Conservation (phyloP, 1,284 basidiomycete genomes). For the Cystobasidiaceae sp. region DNA sequence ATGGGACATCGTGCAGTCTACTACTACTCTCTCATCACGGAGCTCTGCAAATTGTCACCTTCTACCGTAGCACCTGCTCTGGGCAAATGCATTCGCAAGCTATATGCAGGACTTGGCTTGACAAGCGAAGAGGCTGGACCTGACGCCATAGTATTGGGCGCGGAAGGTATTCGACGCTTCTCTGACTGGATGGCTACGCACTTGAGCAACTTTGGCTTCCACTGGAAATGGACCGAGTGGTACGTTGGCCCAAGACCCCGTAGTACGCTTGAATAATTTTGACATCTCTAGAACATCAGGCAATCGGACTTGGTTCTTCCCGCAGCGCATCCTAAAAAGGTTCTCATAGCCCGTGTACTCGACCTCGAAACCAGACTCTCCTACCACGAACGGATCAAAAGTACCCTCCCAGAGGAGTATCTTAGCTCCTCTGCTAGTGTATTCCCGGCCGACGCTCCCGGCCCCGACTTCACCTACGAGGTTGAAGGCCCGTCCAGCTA, state of each 20-base stretch:
- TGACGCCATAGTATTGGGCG: constrained; percentile 56
- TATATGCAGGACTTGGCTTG: constrained; percentile 63
- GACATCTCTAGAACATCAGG: constrained; percentile 52
- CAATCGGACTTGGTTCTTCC: constrained; percentile 72
- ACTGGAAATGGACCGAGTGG: constrained; percentile 99
- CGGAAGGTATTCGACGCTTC: constrained; percentile 72
- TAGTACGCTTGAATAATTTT: background rate
- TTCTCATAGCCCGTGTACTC: constrained; percentile 79
- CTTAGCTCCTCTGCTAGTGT: constrained; percentile 57
- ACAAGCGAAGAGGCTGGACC: constrained; percentile 52
- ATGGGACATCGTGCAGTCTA: constrained; percentile 74
- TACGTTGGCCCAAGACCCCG: constrained; percentile 48
- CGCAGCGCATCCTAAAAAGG: constrained; percentile 71
- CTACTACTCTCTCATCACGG: constrained; percentile 82
- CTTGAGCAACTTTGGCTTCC: constrained; percentile 95
- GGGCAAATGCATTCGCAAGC: constrained; percentile 83
- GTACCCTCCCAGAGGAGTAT: constrained; percentile 80
- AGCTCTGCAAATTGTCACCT: constrained; percentile 87
- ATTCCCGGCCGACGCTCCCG: constrained; percentile 69
- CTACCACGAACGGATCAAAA: constrained; percentile 87
- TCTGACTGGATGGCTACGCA: constrained; percentile 95
- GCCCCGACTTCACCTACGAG: constrained; percentile 78
- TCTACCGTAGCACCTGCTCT: constrained; percentile 90
- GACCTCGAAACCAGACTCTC: constrained; percentile 87
- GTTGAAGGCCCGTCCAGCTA: constrained; percentile 55